Evolutionary conservation across 352 stramenopile genomes (phyloP).

Genomic region (Globisporangium viniferum): DNA sequence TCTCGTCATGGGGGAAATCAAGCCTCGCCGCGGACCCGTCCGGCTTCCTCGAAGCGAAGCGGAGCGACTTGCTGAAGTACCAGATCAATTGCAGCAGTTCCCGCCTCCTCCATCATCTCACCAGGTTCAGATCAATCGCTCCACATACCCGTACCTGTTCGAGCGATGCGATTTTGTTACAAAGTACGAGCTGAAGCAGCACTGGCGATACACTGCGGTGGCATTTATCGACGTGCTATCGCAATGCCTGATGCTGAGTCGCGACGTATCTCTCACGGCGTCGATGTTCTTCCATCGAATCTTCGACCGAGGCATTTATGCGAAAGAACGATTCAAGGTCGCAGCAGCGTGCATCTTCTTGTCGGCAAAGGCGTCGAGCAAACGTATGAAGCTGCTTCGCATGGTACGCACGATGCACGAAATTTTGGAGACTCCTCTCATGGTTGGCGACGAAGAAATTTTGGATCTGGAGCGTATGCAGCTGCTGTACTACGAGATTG

Average conservation of each 20-base stretch:
- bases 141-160: constrained; percentile 73
- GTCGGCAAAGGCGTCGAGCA: constrained; percentile 76
- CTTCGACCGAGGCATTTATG: constrained; percentile 81
- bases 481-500: constrained; percentile 82
- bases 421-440: constrained; percentile 67
- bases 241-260: constrained; percentile 59
- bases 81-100: constrained; percentile 76
- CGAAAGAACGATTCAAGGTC: constrained; percentile 76
- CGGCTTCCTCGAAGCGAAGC: constrained; percentile 57
- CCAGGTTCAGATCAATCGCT: constrained; percentile 63
- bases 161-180: constrained; percentile 57
- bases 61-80: constrained; percentile 60
- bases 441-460: constrained; percentile 77
- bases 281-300: constrained; percentile 79
- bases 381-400: constrained; percentile 84
- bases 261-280: constrained; percentile 69
- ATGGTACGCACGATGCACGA: constrained; percentile 87
- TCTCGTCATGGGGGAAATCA: constrained; percentile 63
- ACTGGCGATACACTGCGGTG: constrained; percentile 78
- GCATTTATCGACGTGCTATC: constrained; percentile 81
- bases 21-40: constrained; percentile 49
- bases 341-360: constrained; percentile 81
- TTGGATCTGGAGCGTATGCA: constrained; percentile 84
- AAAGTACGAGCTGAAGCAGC: constrained; percentile 68
- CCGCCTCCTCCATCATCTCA: constrained; percentile 42